Evolutionary conservation across 1,139 yeast genomes (phyloP).

Genomic region (Suhomyces chickasaworum): DNA sequence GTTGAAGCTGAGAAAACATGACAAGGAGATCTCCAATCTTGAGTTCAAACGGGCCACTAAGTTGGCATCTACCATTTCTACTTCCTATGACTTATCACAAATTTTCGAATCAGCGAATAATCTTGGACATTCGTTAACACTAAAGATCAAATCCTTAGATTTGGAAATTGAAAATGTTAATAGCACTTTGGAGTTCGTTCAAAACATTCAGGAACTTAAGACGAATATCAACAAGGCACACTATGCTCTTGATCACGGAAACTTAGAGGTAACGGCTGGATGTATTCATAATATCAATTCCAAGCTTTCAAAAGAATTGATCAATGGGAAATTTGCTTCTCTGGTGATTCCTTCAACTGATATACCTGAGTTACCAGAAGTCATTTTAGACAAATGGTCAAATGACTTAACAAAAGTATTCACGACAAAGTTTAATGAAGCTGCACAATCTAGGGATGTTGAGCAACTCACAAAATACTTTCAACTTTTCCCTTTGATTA

Average conservation of each 20-base stretch:
- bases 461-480: slow-evolving; percentile 74
- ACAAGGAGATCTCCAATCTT: slow-evolving; percentile 38
- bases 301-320: slow-evolving; percentile 53
- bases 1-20: slow-evolving; percentile 33
- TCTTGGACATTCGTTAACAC: slow-evolving; percentile 67
- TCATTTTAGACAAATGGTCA: slow-evolving; percentile 59
- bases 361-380: slow-evolving; percentile 78
- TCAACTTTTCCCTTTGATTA: slow-evolving; percentile 84
- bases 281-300: slow-evolving; percentile 57
- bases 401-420: slow-evolving; percentile 59
- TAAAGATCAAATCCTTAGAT: slow-evolving; percentile 69
- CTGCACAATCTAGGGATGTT: slow-evolving; percentile 68
- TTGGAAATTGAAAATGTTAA: slow-evolving; percentile 70
- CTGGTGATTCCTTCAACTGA: slow-evolving; percentile 88
- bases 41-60: slow-evolving; percentile 41
- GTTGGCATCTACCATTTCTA: slow-evolving; percentile 37
- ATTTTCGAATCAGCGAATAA: slow-evolving; percentile 63
- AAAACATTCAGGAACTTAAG: slow-evolving; percentile 63
- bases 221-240: slow-evolving; percentile 66
- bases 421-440: slow-evolving; percentile 62
- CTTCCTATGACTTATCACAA: slow-evolving; percentile 50
- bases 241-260: slow-evolving; percentile 63
- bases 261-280: slow-evolving; percentile 74
- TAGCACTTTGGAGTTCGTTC: slow-evolving; percentile 64
- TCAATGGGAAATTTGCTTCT: slow-evolving; percentile 71